These are phyloP conservation scores for Thinopyrum elongatum DNA, from an alignment of 176 grass and related monocot species.

Conservation along the genomic window DNA sequence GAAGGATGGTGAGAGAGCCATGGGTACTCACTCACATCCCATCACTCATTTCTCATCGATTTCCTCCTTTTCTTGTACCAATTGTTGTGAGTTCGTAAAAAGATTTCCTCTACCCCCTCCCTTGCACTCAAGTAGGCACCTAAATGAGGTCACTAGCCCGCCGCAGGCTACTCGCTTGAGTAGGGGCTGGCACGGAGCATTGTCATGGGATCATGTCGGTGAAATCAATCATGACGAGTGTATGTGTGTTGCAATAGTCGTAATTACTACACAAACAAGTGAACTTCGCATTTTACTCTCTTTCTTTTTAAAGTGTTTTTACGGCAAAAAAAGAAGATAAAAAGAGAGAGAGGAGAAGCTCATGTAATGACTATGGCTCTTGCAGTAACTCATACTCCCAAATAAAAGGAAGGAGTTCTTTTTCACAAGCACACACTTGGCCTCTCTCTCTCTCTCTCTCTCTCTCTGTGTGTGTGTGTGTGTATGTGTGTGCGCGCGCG, in stretches of 20 bases:
- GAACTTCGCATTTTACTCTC: background rate
- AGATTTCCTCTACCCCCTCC: background rate
- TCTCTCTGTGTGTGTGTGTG: background rate
- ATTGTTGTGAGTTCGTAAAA: background rate
- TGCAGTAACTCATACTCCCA: background rate
- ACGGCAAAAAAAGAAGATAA: background rate
- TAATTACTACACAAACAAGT: background rate
- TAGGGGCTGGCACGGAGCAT: background rate
- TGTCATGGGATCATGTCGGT: background rate
- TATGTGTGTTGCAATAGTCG: background rate
- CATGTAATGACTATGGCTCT: background rate
- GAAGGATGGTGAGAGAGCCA: background rate
- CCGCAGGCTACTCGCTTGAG: background rate
- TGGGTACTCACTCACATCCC: slow-evolving; percentile 6
- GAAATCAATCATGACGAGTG: background rate
- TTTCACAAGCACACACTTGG: background rate
- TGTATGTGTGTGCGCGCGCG: background rate
- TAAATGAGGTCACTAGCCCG: background rate
- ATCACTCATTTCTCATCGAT: background rate
- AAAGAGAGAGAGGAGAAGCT: background rate
- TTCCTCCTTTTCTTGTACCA: background rate
- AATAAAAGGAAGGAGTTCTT: background rate
- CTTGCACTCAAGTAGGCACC: background rate
- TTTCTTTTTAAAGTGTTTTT: background rate
- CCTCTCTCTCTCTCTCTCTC: no score